A percentile compares a stretch with the other conserved stretches of the same genome.
phyloP scores from a whole-genome alignment of 2,329 filamentous ascomycete species.

The Penicillium aurantiogriseum region DNA sequence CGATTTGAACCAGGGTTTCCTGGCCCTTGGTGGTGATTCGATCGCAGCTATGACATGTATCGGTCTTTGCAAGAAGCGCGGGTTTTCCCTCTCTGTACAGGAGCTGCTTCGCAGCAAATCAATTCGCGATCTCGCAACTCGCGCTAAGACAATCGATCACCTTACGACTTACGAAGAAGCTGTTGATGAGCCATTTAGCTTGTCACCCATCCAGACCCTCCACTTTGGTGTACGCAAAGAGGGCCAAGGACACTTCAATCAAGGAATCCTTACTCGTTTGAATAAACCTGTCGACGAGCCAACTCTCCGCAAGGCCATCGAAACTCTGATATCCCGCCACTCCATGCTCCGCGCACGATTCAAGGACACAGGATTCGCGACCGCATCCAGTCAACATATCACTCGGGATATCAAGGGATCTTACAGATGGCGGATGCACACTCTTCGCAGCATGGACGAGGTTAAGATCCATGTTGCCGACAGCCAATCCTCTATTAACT shows the following conservation, averaged over 20 bases:
- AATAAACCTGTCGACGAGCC: slow-evolving; percentile 25
- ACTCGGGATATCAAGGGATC: slow-evolving; percentile 31
- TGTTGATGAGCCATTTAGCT: slow-evolving; percentile 31
- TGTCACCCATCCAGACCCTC: slow-evolving; percentile 41
- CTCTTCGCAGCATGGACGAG: slow-evolving; percentile 17
- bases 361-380: slow-evolving; percentile 16
- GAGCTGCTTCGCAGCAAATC: slow-evolving; percentile 51
- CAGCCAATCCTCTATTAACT: slow-evolving; percentile 37
- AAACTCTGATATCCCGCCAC: slow-evolving; percentile 34
- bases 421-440: slow-evolving; percentile 28
- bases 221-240: slow-evolving; percentile 38
- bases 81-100: slow-evolving; percentile 48
- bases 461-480: slow-evolving; percentile 27
- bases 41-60: slow-evolving; percentile 53
- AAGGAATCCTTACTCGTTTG: slow-evolving; percentile 37
- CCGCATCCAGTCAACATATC: slow-evolving; percentile 29
- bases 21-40: slow-evolving; percentile 50
- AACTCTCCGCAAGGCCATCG: slow-evolving; percentile 29
- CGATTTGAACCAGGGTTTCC: slow-evolving; percentile 40
- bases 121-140: slow-evolving; percentile 38
- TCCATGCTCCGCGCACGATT: slow-evolving; percentile 42
- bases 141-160: slow-evolving; percentile 30
- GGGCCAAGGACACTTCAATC: slow-evolving; percentile 40
- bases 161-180: slow-evolving; percentile 36
- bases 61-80: slow-evolving; percentile 47